Percentiles rank a stretch among this genome's conserved stretches.
These are phyloP conservation scores for Colletotrichum neosansevieriae DNA, from an alignment of 2,329 filamentous ascomycete genomes.

Conservation along the genomic window DNA sequence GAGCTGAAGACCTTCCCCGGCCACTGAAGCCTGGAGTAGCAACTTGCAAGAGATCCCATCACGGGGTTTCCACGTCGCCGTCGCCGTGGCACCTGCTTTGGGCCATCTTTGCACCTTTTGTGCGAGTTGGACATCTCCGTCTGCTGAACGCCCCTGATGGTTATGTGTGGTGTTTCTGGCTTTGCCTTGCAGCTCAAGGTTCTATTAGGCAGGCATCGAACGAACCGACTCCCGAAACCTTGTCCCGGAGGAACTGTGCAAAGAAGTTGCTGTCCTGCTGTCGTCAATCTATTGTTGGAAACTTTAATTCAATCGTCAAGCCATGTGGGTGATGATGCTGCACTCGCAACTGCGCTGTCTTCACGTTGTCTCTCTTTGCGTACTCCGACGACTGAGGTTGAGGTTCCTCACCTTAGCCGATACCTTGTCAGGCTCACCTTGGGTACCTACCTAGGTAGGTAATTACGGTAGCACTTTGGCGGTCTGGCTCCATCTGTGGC, in stretches of 20 bases:
- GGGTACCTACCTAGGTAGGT: no score
- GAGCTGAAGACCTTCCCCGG: neutral
- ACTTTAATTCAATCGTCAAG: neutral
- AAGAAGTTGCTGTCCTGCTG: neutral
- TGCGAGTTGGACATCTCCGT: no score
- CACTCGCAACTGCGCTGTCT: neutral
- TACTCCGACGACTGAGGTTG: no score
- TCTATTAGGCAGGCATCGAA: slow-evolving; percentile 4
- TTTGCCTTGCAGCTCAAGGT: neutral
- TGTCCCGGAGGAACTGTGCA: neutral
- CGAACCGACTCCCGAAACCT: slow-evolving; percentile 4
- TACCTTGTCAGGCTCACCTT: no score
- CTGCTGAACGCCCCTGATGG: neutral
- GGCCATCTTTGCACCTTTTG: no score
- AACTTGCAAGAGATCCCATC: no score
- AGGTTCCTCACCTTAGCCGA: no score
- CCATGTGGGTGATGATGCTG: no score
- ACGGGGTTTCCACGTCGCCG: no score
- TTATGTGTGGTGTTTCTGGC: neutral
- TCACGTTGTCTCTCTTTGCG: neutral
- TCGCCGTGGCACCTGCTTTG: no score
- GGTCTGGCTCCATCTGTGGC: slow-evolving; percentile 34
- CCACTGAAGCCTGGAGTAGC: neutral
- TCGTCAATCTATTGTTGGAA: neutral
- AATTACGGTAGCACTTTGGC: no score